Conservation (phyloP, 2,329 filamentous ascomycete species). For the Aspergillus sp. region DNA sequence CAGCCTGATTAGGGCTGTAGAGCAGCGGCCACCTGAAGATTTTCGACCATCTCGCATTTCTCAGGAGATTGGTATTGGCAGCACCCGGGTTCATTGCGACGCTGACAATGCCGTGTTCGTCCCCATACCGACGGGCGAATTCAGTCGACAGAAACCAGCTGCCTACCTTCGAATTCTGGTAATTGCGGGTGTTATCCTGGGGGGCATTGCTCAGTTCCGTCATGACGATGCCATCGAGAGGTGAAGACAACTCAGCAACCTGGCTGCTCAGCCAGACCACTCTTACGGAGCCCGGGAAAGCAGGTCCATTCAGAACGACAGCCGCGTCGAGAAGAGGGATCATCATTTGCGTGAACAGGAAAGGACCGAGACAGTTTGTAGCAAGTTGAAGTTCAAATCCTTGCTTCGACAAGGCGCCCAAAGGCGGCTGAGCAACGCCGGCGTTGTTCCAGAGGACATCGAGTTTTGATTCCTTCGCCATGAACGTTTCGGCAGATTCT, state of each 20-base stretch:
- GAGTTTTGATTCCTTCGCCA: constrained; percentile 34
- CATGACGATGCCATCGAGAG: constrained; percentile 11
- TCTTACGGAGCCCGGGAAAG: constrained; percentile 28
- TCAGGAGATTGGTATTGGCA: constrained; percentile 8
- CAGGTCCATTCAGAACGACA: constrained; percentile 1
- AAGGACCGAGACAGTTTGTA: constrained; percentile 43
- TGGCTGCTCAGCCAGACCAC: constrained; percentile 36
- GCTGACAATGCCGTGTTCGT: constrained; percentile 32
- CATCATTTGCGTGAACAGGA: constrained; percentile 42
- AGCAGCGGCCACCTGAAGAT: constrained; percentile 4
- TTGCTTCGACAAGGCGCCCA: constrained; percentile 29
- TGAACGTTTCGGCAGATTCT: constrained; percentile 34
- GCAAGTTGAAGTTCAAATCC: constrained; percentile 41
- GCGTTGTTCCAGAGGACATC: constrained; percentile 47
- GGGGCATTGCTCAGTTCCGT: constrained; percentile 6
- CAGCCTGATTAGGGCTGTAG: constrained; percentile 3
- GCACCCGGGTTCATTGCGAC: constrained; percentile 21
- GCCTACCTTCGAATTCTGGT: constrained; percentile 37
- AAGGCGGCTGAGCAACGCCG: constrained; percentile 36
- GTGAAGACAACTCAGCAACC: constrained; percentile 18
- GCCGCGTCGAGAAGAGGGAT: constrained; percentile 37
- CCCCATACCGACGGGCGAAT: constrained; percentile 29
- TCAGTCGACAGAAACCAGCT: constrained; percentile 29
- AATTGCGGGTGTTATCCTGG: constrained; percentile 25
- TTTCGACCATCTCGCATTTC: constrained; percentile 9